phyloP scores from a whole-genome alignment of 164 flowering plant species.

The Tetrastigma voinierianum region DNA sequence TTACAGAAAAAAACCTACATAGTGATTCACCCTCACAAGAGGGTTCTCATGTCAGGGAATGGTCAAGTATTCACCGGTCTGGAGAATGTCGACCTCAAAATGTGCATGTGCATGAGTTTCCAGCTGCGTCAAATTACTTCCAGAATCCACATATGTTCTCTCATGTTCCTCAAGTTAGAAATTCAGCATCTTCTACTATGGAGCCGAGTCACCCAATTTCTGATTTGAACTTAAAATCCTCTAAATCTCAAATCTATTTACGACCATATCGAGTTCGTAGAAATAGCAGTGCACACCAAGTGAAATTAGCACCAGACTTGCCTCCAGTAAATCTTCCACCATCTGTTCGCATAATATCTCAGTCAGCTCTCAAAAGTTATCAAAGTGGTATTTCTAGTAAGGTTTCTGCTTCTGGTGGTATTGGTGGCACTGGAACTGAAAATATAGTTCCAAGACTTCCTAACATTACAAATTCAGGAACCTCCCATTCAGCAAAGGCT shows the following conservation, averaged over 20 bases:
- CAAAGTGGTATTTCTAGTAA: slow-evolving; percentile 30
- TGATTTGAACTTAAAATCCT: slow-evolving; percentile 23
- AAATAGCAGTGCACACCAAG: slow-evolving; percentile 36
- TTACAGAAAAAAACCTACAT: slow-evolving; percentile 16
- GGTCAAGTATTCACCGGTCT: slow-evolving; percentile 15
- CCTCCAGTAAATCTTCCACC: slow-evolving; percentile 96
- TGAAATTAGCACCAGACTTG: slow-evolving; percentile 86
- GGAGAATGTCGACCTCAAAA: slow-evolving; percentile 16
- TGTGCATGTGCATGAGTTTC: slow-evolving; percentile 17
- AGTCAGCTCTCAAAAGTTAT: slow-evolving; percentile 55
- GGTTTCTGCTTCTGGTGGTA: slow-evolving; percentile 14
- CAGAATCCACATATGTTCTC: slow-evolving; percentile 19
- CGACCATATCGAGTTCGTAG: slow-evolving; percentile 61
- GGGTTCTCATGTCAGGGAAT: slow-evolving; percentile 17
- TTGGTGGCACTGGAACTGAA: slow-evolving; percentile 25
- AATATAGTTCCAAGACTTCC: slow-evolving; percentile 21
- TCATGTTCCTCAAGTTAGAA: slow-evolving; percentile 22
- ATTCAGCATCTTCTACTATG: slow-evolving; percentile 15
- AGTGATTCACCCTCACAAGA: slow-evolving; percentile 12
- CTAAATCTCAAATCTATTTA: slow-evolving; percentile 24
- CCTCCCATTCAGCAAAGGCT: slow-evolving; percentile 13
- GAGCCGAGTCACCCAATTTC: slow-evolving; percentile 25
- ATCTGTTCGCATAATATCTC: slow-evolving; percentile 82
- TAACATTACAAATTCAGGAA: slow-evolving; percentile 18
- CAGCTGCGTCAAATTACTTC: slow-evolving; percentile 21